Evolutionary conservation across 129 eudicot species (phyloP), one percentile per base, ranked within the genome.

Genomic region (Ambrosia artemisiifolia): DNA sequence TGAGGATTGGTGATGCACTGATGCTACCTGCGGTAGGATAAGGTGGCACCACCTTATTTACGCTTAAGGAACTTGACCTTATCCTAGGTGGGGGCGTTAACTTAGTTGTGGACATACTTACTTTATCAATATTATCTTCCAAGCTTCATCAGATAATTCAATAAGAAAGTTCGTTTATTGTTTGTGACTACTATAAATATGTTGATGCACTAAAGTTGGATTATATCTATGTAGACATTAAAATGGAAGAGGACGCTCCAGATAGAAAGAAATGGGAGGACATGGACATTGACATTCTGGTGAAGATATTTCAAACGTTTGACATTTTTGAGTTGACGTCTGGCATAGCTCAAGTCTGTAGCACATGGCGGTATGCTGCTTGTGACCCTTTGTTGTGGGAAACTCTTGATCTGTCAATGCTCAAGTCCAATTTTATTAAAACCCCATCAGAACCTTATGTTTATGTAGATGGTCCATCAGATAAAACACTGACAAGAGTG

Each of bases 351-450:
- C 87, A 76, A 34, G 87, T 87, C 47, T 87, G 92, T 67, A 77
- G 82, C 65, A 71, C 85, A 44, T 88, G 96, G 91, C 83, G 91
- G 18, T 56, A 70, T 71, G 96, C 96, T 43, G 80, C 77, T 63
- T 85, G 85, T 75, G 96, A 88, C 71, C 91, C 91, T 59, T 50
- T 88, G 59, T 67, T 83, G 28, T 88, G 96, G 96, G 73, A 67
- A 70, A 88, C 89, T 20, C 88, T 88, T 64, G 89, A 88, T 73
- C 63, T 88, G 34, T 83, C 96, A 38, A 57, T 83, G 67, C 35
- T 88, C 65, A 79, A 67, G 61, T 86, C 91, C 50, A 88, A 86
- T 65, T 88, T 76, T 35, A 86, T 88, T 7, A 88, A 84, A 54
- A 88, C 82, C 64, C 85, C 91, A 8, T 75, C 74, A 59, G 88